Conservation (phyloP, 2,329 filamentous ascomycete genomes). For the Colletotrichum karsti region DNA sequence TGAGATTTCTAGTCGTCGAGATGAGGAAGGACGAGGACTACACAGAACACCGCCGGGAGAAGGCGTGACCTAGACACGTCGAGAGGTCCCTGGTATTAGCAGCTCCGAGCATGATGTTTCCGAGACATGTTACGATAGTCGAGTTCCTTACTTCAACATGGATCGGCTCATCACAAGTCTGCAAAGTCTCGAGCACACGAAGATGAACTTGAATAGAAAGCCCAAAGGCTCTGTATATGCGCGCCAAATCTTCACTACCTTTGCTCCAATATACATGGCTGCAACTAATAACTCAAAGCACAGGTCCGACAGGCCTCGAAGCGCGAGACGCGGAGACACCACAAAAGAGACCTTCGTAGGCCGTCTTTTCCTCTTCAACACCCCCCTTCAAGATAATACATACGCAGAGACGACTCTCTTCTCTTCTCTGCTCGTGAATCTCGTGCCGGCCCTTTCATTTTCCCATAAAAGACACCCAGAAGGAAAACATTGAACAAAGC, state of each 20-base stretch:
- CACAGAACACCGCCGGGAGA: too few species aligned
- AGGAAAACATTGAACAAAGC: conserved; percentile 18
- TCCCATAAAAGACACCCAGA: conserved; percentile 13
- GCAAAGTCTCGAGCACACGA: not conserved
- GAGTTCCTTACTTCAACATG: too few species aligned
- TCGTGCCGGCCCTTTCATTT: conserved; percentile 24
- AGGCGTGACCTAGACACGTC: too few species aligned
- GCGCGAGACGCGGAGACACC: conserved; percentile 9
- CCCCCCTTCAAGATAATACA: conserved; percentile 24
- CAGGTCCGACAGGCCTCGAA: conserved; percentile 10
- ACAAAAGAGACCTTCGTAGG: not conserved
- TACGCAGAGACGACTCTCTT: conserved; percentile 11
- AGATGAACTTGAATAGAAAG: not conserved
- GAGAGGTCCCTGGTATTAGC: too few species aligned
- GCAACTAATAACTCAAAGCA: not conserved
- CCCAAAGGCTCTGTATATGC: conserved; percentile 21
- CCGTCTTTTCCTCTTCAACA: not conserved
- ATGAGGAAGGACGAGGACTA: too few species aligned
- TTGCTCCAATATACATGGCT: conserved; percentile 25
- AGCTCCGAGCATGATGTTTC: too few species aligned
- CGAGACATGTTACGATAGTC: too few species aligned
- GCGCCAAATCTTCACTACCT: conserved; percentile 12
- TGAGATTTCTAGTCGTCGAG: too few species aligned
- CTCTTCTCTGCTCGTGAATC: conserved; percentile 26
- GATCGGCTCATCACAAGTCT: too few species aligned